Conservation (phyloP, 1,139 yeast species). For the Blastobotrys malaysiensis region DNA sequence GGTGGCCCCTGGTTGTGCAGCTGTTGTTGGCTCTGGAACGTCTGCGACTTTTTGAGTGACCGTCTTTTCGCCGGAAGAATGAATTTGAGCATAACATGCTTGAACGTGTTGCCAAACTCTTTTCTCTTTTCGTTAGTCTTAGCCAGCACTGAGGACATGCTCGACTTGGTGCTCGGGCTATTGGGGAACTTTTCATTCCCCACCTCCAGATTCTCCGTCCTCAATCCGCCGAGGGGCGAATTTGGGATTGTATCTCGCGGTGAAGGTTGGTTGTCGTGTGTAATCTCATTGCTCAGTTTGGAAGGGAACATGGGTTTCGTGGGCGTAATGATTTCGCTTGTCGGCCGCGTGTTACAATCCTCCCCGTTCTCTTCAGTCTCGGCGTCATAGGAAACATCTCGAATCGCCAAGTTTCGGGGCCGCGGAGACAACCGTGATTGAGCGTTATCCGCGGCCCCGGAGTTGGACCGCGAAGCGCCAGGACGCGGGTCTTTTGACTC, state of each 20-base stretch:
- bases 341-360: neutral
- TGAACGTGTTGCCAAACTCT: constrained; percentile 14
- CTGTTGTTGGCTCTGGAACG: neutral
- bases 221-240: neutral
- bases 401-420: neutral
- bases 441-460: neutral
- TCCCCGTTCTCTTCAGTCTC: constrained; percentile 10
- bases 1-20: neutral
- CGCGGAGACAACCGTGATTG: neutral
- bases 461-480: neutral
- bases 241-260: neutral
- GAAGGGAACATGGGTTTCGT: neutral
- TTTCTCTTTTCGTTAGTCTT: constrained; percentile 12
- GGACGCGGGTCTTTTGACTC: neutral
- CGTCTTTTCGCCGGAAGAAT: constrained; percentile 9
- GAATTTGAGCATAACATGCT: constrained; percentile 17
- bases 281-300: neutral
- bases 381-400: constrained; percentile 2
- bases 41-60: neutral
- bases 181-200: constrained; percentile 8
- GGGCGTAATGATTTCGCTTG: neutral
- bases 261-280: neutral
- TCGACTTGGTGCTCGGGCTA: constrained; percentile 14
- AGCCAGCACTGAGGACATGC: constrained; percentile 14
- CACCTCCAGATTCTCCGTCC: neutral